These are phyloP conservation scores for Pleurotus citrinopileatus DNA, from an alignment of 768 basidiomycete species.

Conservation along the genomic window DNA sequence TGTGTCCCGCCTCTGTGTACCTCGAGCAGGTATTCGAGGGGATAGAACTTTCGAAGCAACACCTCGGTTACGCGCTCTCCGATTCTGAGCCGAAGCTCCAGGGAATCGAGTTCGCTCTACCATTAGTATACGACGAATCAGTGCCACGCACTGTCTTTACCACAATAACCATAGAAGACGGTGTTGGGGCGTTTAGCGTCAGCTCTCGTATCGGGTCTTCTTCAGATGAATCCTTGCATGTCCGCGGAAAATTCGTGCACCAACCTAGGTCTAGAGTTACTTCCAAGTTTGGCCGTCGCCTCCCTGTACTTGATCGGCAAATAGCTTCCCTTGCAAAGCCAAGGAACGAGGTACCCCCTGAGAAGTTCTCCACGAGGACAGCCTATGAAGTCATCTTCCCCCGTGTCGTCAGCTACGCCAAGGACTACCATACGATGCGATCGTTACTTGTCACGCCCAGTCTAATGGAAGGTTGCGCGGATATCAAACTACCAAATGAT, in stretches of 20 bases:
- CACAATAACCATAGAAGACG: constrained; percentile 34
- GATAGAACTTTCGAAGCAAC: constrained; percentile 31
- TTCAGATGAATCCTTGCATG: constrained; percentile 37
- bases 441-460: constrained; percentile 46
- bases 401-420: constrained; percentile 62
- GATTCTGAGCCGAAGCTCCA: constrained; percentile 33
- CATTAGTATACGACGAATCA: constrained; percentile 45
- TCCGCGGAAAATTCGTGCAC: constrained; percentile 43
- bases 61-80: constrained; percentile 22
- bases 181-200: constrained; percentile 42
- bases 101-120: constrained; percentile 47
- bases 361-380: constrained; percentile 53
- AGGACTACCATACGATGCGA: constrained; percentile 55
- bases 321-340: constrained; percentile 30
- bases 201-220: constrained; percentile 32
- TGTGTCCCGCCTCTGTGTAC: constrained; percentile 70
- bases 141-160: constrained; percentile 33
- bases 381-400: constrained; percentile 68
- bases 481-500: constrained; percentile 36
- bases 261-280: constrained; percentile 26
- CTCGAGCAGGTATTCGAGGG: constrained; percentile 53
- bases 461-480: constrained; percentile 51
- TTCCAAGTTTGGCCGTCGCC: constrained; percentile 34
- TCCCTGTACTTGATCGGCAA: constrained; percentile 32
- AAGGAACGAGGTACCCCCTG: constrained; percentile 22